These are phyloP conservation scores for Jackrogersella minutella DNA, from an alignment of 495 filamentous ascomycete species.

Conservation along the genomic window DNA sequence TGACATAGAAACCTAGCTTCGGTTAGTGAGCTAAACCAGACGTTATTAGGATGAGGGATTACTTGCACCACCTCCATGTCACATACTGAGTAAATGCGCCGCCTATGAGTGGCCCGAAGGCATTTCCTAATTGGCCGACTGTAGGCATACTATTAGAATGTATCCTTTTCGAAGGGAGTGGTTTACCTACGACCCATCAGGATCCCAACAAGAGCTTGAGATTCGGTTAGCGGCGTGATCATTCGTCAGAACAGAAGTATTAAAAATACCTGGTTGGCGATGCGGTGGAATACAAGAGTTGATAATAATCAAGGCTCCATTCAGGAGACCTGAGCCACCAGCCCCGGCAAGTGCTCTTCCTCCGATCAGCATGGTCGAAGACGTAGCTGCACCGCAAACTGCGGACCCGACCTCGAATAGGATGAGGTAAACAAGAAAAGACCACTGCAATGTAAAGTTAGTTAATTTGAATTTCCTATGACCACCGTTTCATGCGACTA, in stretches of 20 bases:
- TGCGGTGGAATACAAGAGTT: background rate
- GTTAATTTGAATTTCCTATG: too few species aligned
- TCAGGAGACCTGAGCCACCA: background rate
- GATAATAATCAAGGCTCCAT: slow-evolving; percentile 1
- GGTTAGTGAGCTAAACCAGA: background rate
- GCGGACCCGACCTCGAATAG: background rate
- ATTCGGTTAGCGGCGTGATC: background rate
- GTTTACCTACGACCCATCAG: slow-evolving; percentile 30
- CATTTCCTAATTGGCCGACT: slow-evolving; percentile 38
- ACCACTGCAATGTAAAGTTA: background rate
- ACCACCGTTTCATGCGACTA: too few species aligned
- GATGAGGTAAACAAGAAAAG: background rate
- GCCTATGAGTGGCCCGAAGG: slow-evolving; percentile 62
- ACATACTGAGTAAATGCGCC: slow-evolving; percentile 67
- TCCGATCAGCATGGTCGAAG: background rate
- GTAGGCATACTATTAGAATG: slow-evolving; percentile 26
- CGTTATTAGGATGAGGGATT: background rate
- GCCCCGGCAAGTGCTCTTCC: background rate
- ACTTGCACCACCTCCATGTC: slow-evolving; percentile 53
- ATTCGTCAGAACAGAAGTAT: background rate
- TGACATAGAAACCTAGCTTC: slow-evolving; percentile 63
- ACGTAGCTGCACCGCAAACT: background rate
- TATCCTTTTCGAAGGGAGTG: background rate
- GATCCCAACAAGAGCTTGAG: slow-evolving; percentile 15
- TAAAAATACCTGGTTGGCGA: background rate